Evolutionary conservation across 75 land plant species (phyloP).

Genomic region (Pinus taeda): DNA sequence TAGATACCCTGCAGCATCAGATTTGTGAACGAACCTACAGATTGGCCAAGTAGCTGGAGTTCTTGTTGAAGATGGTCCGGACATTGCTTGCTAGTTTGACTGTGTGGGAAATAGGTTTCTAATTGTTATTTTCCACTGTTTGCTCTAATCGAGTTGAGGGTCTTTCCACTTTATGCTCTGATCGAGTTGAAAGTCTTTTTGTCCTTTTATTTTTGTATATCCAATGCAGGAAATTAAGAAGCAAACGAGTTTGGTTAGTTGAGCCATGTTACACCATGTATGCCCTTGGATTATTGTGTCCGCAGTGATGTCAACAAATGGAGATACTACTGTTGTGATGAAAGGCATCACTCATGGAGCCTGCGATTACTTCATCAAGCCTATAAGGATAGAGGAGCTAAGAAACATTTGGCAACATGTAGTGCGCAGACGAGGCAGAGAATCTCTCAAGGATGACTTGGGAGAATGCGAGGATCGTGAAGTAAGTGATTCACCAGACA

Average conservation of each 20-base stretch:
- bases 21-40: too few species aligned
- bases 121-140: too few species aligned
- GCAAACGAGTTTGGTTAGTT: neutral
- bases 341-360: conserved; percentile 97
- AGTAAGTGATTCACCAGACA: conserved; percentile 12
- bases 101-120: too few species aligned
- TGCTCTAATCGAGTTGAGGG: too few species aligned
- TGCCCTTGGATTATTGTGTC: conserved; percentile 15
- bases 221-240: neutral
- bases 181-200: too few species aligned
- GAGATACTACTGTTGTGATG: conserved; percentile 96
- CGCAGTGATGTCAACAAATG: conserved; percentile 98
- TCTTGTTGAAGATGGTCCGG: too few species aligned
- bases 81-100: neutral
- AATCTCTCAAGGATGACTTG: conserved; percentile 7
- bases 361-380: conserved; percentile 95
- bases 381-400: conserved; percentile 91
- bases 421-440: conserved; percentile 40
- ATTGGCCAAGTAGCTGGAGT: too few species aligned
- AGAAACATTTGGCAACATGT: conserved; percentile 99
- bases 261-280: neutral
- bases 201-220: neutral
- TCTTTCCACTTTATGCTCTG: too few species aligned
- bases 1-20: too few species aligned
- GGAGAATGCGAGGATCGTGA: conserved; percentile 33